A percentile compares a stretch with the other conserved stretches of the same genome.
Conservation (phyloP, 805 yeast genomes). For the Kockiozyma suomiensis region DNA sequence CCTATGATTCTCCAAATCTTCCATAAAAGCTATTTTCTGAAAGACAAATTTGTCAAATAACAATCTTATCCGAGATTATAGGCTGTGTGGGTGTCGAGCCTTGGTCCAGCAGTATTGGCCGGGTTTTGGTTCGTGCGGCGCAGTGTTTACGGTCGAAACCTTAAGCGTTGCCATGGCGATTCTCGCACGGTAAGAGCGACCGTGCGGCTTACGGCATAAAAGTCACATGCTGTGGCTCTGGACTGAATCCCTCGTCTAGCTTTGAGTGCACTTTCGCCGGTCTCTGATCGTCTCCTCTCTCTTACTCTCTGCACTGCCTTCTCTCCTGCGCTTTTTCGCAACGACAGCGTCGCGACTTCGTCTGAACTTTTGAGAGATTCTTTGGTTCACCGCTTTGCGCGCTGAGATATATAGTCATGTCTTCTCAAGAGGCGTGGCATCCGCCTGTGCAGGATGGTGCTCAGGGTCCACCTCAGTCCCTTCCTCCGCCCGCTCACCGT, state of each 20-base stretch:
- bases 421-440: slow-evolving; percentile 32
- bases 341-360: not conserved
- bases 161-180: slow-evolving; percentile 11
- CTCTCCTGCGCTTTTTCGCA: not conserved
- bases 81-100: too few relatives aligned
- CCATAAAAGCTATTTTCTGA: not conserved
- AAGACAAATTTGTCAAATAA: too few relatives aligned
- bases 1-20: not conserved
- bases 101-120: not conserved
- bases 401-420: slow-evolving; percentile 1
- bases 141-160: slow-evolving; percentile 6
- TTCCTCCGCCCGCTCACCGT: slow-evolving; percentile 35
- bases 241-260: slow-evolving; percentile 8
- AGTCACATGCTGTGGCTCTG: not conserved
- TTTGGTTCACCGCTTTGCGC: not conserved
- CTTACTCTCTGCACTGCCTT: not conserved
- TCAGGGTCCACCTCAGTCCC: slow-evolving; percentile 27
- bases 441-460: slow-evolving; percentile 27
- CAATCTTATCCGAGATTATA: too few relatives aligned
- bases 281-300: slow-evolving; percentile 11
- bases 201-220: slow-evolving; percentile 13
- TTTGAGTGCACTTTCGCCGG: slow-evolving; percentile 12
- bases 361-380: not conserved
- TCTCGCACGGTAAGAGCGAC: not conserved
- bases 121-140: slow-evolving; percentile 10